Base-by-base conservation (phyloP, 805 yeast genomes). In the Ogataea methylovora region DNA sequence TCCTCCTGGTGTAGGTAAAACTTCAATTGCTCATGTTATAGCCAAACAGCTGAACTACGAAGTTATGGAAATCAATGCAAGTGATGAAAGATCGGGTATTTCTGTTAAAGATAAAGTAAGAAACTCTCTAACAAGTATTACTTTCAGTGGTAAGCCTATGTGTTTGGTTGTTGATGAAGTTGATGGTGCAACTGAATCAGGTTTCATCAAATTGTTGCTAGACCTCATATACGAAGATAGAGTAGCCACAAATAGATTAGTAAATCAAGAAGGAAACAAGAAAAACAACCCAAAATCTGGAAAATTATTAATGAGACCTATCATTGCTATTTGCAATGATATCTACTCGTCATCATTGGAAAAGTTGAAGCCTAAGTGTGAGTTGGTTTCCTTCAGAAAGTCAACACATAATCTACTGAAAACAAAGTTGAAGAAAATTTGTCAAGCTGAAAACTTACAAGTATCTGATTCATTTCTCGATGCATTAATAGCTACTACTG, bases 1-100 rank as follows among this genome's bases (percentile, higher is more conserved):
- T 0, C 92, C 95, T 0, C 87, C 95, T 0, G 98, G 98, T 2
- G 68, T 82, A 13, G 98, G 98, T 8, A 90, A 90, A 52, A 88
- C 97, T 0, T 74, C 92, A 0, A 79, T 87, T 2, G 85, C 90
- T 0, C 96, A 88, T 49, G 73, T 86, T 2, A 69, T 87, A 24
- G 92, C 95, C 3, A 69, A 67, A 30, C 95, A 84, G 43, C 71
- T 84, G 26, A 94, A 94, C 0, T 90, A 83, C 52, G 75, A 77
- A 30, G 71, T 83, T 0, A 69, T 82, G 44, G 98, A 90, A 48
- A 70, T 90, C 40, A 90, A 90, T 58, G 95, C 97, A 5, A 73
- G 83, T 54, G 87, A 79, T 48, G 86, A 81, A 50, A 65, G 90
- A 40, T 70, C 81, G 0, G 84, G 82, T 0, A 27, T 27, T 1